Conservation (phyloP, 768 basidiomycete genomes). For the Fibroporia radiculosa region DNA sequence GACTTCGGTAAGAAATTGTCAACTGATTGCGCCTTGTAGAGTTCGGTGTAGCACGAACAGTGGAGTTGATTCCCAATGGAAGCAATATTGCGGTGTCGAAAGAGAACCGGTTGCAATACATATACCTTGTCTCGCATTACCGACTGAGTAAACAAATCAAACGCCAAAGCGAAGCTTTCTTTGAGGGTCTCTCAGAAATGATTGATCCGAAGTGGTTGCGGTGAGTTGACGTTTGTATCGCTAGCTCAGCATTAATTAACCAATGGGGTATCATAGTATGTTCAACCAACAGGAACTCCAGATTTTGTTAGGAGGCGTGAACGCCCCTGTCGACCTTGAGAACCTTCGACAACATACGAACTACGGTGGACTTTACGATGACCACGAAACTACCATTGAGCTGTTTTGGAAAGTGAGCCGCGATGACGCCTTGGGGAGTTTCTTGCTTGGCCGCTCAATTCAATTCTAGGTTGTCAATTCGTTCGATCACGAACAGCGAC, state of each 20-base stretch:
- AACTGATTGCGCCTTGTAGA: conserved; percentile 35
- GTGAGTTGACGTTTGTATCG: conserved; percentile 26
- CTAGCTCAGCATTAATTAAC: neutral
- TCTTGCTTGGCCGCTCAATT: neutral
- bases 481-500: conserved; percentile 75
- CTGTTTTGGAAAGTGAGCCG: conserved; percentile 74
- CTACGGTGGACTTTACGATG: conserved; percentile 76
- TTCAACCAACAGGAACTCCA: conserved; percentile 97
- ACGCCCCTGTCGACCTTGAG: conserved; percentile 75
- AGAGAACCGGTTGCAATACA: conserved; percentile 86
- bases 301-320: conserved; percentile 83
- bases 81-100: conserved; percentile 77
- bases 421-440: neutral
- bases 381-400: conserved; percentile 61
- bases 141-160: conserved; percentile 86
- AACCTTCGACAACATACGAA: conserved; percentile 73
- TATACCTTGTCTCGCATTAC: conserved; percentile 83
- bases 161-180: conserved; percentile 77
- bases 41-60: conserved; percentile 66
- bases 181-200: conserved; percentile 87
- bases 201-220: conserved; percentile 87
- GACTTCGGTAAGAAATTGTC: neutral
- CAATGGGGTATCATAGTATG: conserved; percentile 46
- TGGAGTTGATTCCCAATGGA: conserved; percentile 79
- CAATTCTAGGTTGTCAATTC: conserved; percentile 56